Conservation (phyloP, 2,329 filamentous ascomycete genomes). For the Erysiphe pulchra region DNA sequence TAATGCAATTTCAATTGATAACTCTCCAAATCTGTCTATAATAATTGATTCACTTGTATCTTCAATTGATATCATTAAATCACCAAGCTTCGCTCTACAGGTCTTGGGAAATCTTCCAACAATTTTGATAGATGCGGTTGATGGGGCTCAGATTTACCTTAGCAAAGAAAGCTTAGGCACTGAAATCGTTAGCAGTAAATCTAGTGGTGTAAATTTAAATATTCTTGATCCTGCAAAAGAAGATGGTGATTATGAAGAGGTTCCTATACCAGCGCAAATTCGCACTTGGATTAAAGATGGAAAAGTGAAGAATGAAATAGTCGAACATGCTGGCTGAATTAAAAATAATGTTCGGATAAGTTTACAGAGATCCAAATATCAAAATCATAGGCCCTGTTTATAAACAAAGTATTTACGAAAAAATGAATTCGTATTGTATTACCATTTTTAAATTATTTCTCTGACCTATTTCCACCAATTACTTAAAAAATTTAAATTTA, state of each 20-base stretch:
- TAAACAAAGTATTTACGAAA: too few relatives aligned
- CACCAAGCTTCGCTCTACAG: slow-evolving; percentile 80
- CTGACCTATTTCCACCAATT: too few relatives aligned
- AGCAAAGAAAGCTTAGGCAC: slow-evolving; percentile 52
- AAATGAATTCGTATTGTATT: too few relatives aligned
- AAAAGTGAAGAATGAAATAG: slow-evolving; percentile 72
- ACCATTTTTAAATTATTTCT: too few relatives aligned
- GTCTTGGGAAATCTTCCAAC: slow-evolving; percentile 70
- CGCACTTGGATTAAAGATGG: slow-evolving; percentile 52
- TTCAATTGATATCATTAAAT: slow-evolving; percentile 86
- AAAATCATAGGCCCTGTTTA: too few relatives aligned
- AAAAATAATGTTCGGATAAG: too few relatives aligned
- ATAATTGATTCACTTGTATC: slow-evolving; percentile 77
- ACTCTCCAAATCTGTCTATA: slow-evolving; percentile 59
- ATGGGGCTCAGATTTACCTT: slow-evolving; percentile 71
- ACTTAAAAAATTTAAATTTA: too few relatives aligned
- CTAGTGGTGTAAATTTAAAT: slow-evolving; percentile 64
- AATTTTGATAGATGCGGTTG: slow-evolving; percentile 76
- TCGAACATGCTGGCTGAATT: slow-evolving; percentile 51
- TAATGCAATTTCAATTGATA: slow-evolving; percentile 91
- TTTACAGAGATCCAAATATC: too few relatives aligned
- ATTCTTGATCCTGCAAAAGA: slow-evolving; percentile 39
- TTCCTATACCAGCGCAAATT: slow-evolving; percentile 73
- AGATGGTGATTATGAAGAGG: slow-evolving; percentile 64
- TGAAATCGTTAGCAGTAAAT: slow-evolving; percentile 79